Evolutionary conservation across 1,139 yeast genomes (phyloP), one percentile per base, ranked within the genome.

Genomic region (Yamadazyma sp.): DNA sequence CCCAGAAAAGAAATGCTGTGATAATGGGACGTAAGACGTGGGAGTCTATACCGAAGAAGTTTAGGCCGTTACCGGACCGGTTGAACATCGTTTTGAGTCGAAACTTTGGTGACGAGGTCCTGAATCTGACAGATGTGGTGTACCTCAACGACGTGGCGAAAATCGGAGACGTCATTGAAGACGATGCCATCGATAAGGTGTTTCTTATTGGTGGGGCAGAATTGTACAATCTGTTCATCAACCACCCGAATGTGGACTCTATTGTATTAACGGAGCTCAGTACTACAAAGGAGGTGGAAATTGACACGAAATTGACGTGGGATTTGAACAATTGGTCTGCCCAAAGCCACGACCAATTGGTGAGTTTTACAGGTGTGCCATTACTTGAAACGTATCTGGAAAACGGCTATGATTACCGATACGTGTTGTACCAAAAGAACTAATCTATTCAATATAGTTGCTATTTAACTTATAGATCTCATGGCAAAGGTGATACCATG

Each of bases 21-120:
- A 73, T 94, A 8, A 92, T 94, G 99, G 99, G 99, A 5, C 73
- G 97, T 40, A 85, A 82, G 55, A 92, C 98, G 1, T 92, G 97
- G 96, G 94, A 89, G 27, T 86, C 96, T 7, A 89, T 92, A 33
- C 98, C 98, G 0, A 44, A 62, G 1, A 81, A 74, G 56, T 92
- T 88, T 62, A 70, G 96, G 46, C 99, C 99, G 0, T 70, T 92
- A 34, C 82, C 84, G 2, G 78, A 73, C 37, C 72, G 99, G 40
- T 46, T 80, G 32, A 94, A 94, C 57, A 79, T 90, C 9, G 78
- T 92, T 0, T 63, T 92, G 14, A 83, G 95, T 4, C 67, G 90
- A 34, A 44, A 62, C 39, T 46, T 51, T 48, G 24, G 35, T 28
- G 51, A 51, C 38, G 52, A 50, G 7, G 51, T 51, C 39, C 51